Percentiles rank a stretch among this genome's conserved stretches.
phyloP scores from a whole-genome alignment of 805 yeast species.

The Starmera caribaea region DNA sequence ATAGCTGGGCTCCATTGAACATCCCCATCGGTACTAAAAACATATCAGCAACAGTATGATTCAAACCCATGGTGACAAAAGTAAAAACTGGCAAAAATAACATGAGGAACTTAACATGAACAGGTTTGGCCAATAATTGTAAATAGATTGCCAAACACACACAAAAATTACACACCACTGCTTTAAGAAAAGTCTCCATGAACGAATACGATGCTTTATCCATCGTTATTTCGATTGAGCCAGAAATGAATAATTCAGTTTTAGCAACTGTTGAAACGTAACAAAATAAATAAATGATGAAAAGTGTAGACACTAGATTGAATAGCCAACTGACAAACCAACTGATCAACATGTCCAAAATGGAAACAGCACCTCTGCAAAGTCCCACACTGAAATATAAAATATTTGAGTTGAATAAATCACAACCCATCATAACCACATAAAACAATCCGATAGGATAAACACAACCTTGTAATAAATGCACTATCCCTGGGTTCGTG shows the following conservation, averaged over 20 bases:
- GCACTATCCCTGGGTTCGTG: slow-evolving; percentile 41
- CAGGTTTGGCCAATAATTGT: slow-evolving; percentile 70
- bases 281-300: slow-evolving; percentile 57
- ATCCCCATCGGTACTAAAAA: slow-evolving; percentile 54
- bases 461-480: slow-evolving; percentile 47
- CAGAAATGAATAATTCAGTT: slow-evolving; percentile 31
- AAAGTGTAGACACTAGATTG: slow-evolving; percentile 54
- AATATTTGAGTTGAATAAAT: slow-evolving; percentile 66
- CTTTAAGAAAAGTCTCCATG: slow-evolving; percentile 57
- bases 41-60: slow-evolving; percentile 83
- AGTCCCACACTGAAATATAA: slow-evolving; percentile 62
- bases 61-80: slow-evolving; percentile 69
- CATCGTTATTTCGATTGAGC: slow-evolving; percentile 37
- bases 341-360: slow-evolving; percentile 51
- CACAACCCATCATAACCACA: slow-evolving; percentile 69
- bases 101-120: slow-evolving; percentile 62
- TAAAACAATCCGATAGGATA: slow-evolving; percentile 69
- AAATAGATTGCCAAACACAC: slow-evolving; percentile 69
- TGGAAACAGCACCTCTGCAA: slow-evolving; percentile 58
- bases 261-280: slow-evolving; percentile 42
- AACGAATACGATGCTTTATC: slow-evolving; percentile 38
- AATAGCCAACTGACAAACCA: slow-evolving; percentile 62
- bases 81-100: slow-evolving; percentile 64
- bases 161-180: slow-evolving; percentile 67
- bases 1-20: slow-evolving; percentile 53